Base-by-base conservation (phyloP, 2,329 filamentous ascomycete genomes). In the Sphaerulina populicola region DNA sequence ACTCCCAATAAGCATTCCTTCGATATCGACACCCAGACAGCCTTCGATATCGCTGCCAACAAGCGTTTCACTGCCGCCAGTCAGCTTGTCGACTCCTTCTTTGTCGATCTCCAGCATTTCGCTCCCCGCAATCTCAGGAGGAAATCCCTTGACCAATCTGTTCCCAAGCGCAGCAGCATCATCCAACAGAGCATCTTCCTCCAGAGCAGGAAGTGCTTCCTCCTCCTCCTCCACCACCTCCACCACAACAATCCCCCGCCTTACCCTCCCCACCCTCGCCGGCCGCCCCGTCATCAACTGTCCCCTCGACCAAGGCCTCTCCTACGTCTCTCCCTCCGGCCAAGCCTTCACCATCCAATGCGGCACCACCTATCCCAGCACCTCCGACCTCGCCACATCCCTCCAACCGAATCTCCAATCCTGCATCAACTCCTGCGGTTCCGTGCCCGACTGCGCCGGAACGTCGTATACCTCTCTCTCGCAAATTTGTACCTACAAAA, bases 271-370 rank as follows among this genome's bases (percentile, higher is more conserved):
- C 4, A 59, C 57, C 23, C 55, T 60, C 0, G 59, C 55, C 4
- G 30, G 35, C 3, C 23, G 47, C 7, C 50, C 60, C 2, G 35
- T 60, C 12, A 51, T 63, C 46, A 47, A 43, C 15, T 65, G 63
- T 45, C 62, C 63, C 1, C 33, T 15, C 11, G 62, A 62, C 31
- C 50, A 60, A n/a, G 57, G 56, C n/a, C 46, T 61, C 7, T 47
- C 51, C 10, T 64, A 64, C 41, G 49, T 63, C 23, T 53, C 59
- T 2, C 47, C 63, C 3, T 44, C 52, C 0, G 56, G 56, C 21
- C 51, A 58, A 42, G 56, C 59, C 21, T 64, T 59, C 45, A 37
- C 33, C n/a, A 53, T 64, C 42, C 48, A 52, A 23, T 64, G 63
- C 49, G 52, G 41, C 30, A 46, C 48, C 9, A 42, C 61, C 37